A percentile compares a stretch with the other conserved stretches of the same genome.
Conservation (phyloP, 257 asterid species). For the Knoxia roxburghii region DNA sequence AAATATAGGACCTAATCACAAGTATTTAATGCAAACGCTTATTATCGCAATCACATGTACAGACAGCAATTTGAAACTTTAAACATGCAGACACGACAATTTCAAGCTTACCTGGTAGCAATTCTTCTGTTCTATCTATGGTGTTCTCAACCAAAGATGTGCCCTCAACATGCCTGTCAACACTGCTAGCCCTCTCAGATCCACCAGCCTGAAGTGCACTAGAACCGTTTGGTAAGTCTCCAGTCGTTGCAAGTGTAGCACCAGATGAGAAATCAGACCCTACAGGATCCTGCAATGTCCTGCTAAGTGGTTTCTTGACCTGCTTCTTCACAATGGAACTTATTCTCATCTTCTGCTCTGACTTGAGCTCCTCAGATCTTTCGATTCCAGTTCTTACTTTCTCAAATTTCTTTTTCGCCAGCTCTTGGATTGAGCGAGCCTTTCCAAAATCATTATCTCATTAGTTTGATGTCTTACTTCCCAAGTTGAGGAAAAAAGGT, state of each 20-base stretch:
- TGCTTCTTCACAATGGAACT: constrained; percentile 53
- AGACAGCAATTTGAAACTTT: not conserved
- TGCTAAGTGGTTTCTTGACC: constrained; percentile 43
- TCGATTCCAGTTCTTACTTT: constrained; percentile 47
- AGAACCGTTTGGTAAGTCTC: constrained; percentile 43
- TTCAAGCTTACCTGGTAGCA: constrained; percentile 48
- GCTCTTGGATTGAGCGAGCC: constrained; percentile 90
- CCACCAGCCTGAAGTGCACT: constrained; percentile 40
- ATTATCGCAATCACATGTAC: not conserved
- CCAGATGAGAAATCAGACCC: constrained; percentile 93
- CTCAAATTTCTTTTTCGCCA: constrained; percentile 73
- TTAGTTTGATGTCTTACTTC: not conserved
- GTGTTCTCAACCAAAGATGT: constrained; percentile 43
- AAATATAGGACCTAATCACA: not conserved
- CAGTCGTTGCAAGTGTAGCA: constrained; percentile 64
- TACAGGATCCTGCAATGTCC: constrained; percentile 54
- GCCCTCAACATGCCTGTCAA: constrained; percentile 59
- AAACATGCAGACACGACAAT: not conserved
- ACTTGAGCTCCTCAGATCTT: constrained; percentile 49
- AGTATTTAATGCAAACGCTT: not conserved
- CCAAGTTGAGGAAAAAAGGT: not conserved
- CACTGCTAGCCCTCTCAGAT: constrained; percentile 44
- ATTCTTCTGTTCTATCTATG: constrained; percentile 74
- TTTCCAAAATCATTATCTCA: constrained; percentile 24
- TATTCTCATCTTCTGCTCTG: constrained; percentile 50